Base-by-base conservation (phyloP, 768 basidiomycete genomes). In the Russula ochroleuca region DNA sequence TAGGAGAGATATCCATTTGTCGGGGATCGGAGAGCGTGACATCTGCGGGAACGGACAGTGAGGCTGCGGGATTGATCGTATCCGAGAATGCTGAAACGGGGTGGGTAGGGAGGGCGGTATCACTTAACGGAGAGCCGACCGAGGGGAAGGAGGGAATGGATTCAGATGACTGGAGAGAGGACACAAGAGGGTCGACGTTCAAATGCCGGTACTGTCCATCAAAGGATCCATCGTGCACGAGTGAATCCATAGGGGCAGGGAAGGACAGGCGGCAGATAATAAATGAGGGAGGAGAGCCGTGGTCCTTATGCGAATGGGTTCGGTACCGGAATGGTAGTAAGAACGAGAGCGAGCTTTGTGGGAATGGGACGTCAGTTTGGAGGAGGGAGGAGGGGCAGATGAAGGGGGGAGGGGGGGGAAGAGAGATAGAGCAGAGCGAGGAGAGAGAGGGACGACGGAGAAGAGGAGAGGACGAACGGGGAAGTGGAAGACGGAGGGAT, bases 1-100 rank as follows among this genome's bases (percentile, higher is more conserved):
- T 48, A 55, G n/a, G 70, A 48, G 63, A 70, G 53, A 63, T 62
- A 65, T 38, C 68, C 62, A 60, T 69, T 40, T 59, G 75, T 68
- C 63, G 75, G 73, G 53, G 69, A 67, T 60, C 33, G 64, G 58
- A 38, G 67, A 49, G 47, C 57, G 65, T 40, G 61, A 51, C 63
- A 66, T 72, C 59, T 62, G 72, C 66, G 17, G 69, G 38, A 23
- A 70, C 57, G 31, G 71, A 15, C 21, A 69, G 55, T 17, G 68
- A 38, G n/a, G 65, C 53, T 13, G 69, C 49, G 15, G 67, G 48
- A 45, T 69, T 72, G 6, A 73, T 49, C 11, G 69, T 69, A 38
- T 70, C 60, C 35, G 70, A 35, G 57, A 70, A 73, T 45, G 71
- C 50, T 6, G 68, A 43, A 56, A 65, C 64, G 23, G 67, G 13